Conservation (phyloP, 2,329 filamentous ascomycete genomes). For the Parascedosporium putredinis region DNA sequence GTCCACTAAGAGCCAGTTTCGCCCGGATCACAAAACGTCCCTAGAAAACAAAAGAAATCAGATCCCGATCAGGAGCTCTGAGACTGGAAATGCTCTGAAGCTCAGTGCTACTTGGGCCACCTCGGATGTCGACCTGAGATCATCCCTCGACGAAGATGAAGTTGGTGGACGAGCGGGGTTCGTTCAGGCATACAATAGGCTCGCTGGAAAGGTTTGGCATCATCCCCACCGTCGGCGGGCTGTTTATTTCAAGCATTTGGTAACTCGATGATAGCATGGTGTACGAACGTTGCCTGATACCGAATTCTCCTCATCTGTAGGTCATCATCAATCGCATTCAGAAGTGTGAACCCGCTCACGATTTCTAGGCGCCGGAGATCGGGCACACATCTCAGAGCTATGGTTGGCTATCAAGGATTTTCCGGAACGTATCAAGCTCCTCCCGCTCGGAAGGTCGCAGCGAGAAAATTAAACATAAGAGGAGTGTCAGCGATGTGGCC, state of each 20-base stretch:
- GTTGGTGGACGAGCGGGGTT: constrained; percentile 36
- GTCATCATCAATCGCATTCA: too few relatives aligned
- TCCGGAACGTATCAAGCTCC: constrained; percentile 15
- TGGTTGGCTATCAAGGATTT: constrained; percentile 27
- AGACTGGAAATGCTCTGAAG: not conserved
- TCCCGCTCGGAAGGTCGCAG: not conserved
- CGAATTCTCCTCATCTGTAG: constrained; percentile 24
- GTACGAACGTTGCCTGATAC: constrained; percentile 31
- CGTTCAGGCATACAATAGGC: constrained; percentile 47
- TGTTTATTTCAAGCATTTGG: constrained; percentile 25
- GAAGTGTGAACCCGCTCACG: too few relatives aligned
- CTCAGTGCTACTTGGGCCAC: constrained; percentile 44
- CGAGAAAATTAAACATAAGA: constrained; percentile 27
- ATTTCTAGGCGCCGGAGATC: not conserved
- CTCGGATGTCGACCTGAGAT: constrained; percentile 39
- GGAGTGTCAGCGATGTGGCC: constrained; percentile 47
- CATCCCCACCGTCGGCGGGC: not conserved
- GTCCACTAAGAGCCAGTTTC: not conserved
- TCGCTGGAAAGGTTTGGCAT: constrained; percentile 41
- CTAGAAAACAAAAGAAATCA: not conserved
- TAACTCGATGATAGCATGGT: constrained; percentile 34
- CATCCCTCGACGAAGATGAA: constrained; percentile 33
- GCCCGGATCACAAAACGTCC: not conserved
- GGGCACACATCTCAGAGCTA: constrained; percentile 15
- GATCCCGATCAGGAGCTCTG: not conserved